Percentiles rank a stretch among this genome's conserved stretches.
phyloP scores from a whole-genome alignment of 805 yeast species.

The Wickerhamiella shivajii region DNA sequence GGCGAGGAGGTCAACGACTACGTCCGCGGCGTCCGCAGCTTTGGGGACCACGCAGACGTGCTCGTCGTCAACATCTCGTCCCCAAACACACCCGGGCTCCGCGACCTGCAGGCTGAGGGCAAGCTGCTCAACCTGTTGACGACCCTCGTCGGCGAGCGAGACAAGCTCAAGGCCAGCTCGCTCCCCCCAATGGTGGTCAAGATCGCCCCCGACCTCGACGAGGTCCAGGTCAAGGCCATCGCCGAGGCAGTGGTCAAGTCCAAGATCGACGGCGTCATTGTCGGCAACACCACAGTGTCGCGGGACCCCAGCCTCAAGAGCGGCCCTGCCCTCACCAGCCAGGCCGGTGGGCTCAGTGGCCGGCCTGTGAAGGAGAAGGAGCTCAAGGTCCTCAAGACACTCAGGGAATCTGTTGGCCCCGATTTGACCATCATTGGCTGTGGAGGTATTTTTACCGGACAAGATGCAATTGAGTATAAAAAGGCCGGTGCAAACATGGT shows the following conservation, averaged over 20 bases:
- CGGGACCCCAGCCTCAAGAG: conserved; percentile 56
- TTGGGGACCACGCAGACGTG: conserved; percentile 78
- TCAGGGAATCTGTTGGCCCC: conserved; percentile 66
- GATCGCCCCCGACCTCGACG: conserved; percentile 84
- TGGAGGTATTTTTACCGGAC: conserved; percentile 82
- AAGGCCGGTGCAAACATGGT: conserved; percentile 88
- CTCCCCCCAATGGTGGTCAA: conserved; percentile 76
- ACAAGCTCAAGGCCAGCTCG: conserved; percentile 33
- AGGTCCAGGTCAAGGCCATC: conserved; percentile 64
- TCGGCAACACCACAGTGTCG: conserved; percentile 82
- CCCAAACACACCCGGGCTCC: conserved; percentile 91
- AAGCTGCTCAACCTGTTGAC: conserved; percentile 55
- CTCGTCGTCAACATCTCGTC: conserved; percentile 84
- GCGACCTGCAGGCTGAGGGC: conserved; percentile 67
- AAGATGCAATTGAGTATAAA: conserved; percentile 83
- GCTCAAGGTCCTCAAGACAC: conserved; percentile 50
- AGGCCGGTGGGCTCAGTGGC: conserved; percentile 89
- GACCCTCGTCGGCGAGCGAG: conserved; percentile 56
- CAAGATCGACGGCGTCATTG: conserved; percentile 77
- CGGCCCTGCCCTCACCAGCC: conserved; percentile 30
- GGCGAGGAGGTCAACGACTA: conserved; percentile 88
- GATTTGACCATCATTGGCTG: conserved; percentile 74
- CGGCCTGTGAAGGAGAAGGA: conserved; percentile 73
- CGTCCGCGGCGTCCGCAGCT: conserved; percentile 63
- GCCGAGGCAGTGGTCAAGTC: conserved; percentile 66